These are phyloP conservation scores for Fusarium newnesense DNA, from an alignment of 2,329 filamentous ascomycete species.

Conservation along the genomic window DNA sequence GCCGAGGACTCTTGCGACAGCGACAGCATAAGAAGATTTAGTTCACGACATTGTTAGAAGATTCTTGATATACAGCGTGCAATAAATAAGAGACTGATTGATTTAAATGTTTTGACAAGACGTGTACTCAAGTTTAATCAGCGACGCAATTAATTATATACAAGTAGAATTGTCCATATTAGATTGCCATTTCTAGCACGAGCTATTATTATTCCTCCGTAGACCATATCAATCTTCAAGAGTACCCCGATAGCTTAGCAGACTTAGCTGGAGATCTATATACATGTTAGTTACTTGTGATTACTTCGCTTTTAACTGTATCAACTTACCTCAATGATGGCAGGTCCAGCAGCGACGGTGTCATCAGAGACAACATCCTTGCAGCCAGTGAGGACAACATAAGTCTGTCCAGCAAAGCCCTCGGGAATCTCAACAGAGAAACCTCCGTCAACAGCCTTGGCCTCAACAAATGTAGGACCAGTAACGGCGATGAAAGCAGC, in stretches of 20 bases:
- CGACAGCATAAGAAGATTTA: not conserved
- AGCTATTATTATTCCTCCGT: not conserved
- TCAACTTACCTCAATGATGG: constrained; percentile 44
- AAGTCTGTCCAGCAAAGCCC: constrained; percentile 53
- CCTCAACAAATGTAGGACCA: constrained; percentile 35
- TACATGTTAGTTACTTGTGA: not conserved
- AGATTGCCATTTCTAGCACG: not conserved
- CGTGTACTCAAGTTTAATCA: not conserved
- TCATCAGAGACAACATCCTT: constrained; percentile 49
- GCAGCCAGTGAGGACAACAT: constrained; percentile 52
- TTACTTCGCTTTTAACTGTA: fast-evolving
- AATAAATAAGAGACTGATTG: not conserved
- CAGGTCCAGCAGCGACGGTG: constrained; percentile 52
- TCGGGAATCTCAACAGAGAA: constrained; percentile 41
- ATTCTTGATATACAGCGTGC: not conserved
- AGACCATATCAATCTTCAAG: fast-evolving
- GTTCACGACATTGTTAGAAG: not conserved
- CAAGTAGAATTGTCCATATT: not conserved
- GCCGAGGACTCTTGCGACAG: constrained; percentile 9
- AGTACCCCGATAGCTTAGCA: fast-evolving
- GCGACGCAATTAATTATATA: not conserved
- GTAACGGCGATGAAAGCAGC: constrained; percentile 50
- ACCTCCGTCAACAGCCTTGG: constrained; percentile 33
- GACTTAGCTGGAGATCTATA: constrained; percentile 24
- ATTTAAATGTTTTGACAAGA: fast-evolving